Evolutionary conservation across 2,329 filamentous ascomycete species (phyloP).

Genomic region (Dothistroma septosporum): DNA sequence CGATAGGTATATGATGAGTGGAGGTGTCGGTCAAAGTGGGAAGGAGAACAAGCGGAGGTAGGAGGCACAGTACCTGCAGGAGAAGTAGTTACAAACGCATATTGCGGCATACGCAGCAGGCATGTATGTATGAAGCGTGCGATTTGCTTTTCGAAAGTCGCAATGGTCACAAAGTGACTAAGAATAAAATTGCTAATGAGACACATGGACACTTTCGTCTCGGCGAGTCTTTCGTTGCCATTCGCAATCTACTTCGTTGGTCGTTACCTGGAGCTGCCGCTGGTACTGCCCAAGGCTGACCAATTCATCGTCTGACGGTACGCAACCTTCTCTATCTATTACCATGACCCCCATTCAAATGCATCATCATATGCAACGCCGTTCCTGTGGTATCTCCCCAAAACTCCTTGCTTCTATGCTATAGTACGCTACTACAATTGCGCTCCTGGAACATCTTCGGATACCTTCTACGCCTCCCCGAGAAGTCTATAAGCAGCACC

Average conservation of each 20-base stretch:
- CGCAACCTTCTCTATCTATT: not conserved
- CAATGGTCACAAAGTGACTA: no score
- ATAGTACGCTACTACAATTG: not conserved
- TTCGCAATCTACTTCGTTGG: not conserved
- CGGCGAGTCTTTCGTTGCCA: no score
- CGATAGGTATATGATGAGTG: not conserved
- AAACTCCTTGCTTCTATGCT: constrained; percentile 1
- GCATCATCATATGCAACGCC: not conserved
- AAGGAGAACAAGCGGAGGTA: not conserved
- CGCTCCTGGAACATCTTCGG: not conserved
- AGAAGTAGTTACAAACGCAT: no score
- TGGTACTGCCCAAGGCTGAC: not conserved
- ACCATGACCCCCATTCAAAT: not conserved
- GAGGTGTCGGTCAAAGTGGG: not conserved
- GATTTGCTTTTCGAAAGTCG: no score
- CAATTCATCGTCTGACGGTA: not conserved
- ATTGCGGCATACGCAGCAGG: no score
- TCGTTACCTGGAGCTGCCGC: not conserved
- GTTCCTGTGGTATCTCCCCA: not conserved
- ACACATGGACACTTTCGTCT: no score
- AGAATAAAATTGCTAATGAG: no score
- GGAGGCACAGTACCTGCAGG: no score
- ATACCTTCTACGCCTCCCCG: constrained; percentile 15
- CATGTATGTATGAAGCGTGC: no score
- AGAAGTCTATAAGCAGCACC: constrained; percentile 22